These are phyloP conservation scores for Zychaea mexicana DNA, from an alignment of 371 early-diverging fungal species.

Conservation along the genomic window DNA sequence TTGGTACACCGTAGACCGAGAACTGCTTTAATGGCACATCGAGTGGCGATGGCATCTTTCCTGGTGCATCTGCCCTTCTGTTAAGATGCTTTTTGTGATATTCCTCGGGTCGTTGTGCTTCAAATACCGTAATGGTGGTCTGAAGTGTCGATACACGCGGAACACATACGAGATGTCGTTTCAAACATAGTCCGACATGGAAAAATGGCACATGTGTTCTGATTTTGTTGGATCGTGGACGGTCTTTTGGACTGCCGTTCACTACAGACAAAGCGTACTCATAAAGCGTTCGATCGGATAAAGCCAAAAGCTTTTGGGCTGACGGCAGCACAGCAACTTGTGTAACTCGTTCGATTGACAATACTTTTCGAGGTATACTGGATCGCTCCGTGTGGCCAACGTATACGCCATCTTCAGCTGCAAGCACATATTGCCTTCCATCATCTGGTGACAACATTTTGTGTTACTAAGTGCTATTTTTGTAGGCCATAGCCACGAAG, in stretches of 20 bases:
- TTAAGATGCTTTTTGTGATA: conserved; percentile 7
- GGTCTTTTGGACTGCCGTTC: conserved; percentile 26
- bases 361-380: conserved; percentile 31
- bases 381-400: conserved; percentile 34
- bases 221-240: background rate
- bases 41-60: conserved; percentile 5
- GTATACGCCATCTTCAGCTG: conserved; percentile 45
- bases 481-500: background rate
- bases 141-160: conserved; percentile 23
- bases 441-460: conserved; percentile 31
- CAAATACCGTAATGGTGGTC: conserved; percentile 33
- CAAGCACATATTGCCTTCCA: conserved; percentile 40
- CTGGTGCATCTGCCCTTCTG: background rate
- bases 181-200: conserved; percentile 36
- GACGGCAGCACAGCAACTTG: conserved; percentile 41
- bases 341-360: conserved; percentile 33
- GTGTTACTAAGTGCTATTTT: too few species aligned
- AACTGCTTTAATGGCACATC: conserved; percentile 9
- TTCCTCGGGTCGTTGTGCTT: conserved; percentile 20
- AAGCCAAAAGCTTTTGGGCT: conserved; percentile 36
- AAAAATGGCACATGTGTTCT: conserved; percentile 35
- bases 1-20: conserved; percentile 24
- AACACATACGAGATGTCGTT: conserved; percentile 32
- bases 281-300: conserved; percentile 41
- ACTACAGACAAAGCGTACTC: conserved; percentile 39